Base-by-base conservation (phyloP, 352 stramenopile genomes). In the Phytopythium oedochilum region DNA sequence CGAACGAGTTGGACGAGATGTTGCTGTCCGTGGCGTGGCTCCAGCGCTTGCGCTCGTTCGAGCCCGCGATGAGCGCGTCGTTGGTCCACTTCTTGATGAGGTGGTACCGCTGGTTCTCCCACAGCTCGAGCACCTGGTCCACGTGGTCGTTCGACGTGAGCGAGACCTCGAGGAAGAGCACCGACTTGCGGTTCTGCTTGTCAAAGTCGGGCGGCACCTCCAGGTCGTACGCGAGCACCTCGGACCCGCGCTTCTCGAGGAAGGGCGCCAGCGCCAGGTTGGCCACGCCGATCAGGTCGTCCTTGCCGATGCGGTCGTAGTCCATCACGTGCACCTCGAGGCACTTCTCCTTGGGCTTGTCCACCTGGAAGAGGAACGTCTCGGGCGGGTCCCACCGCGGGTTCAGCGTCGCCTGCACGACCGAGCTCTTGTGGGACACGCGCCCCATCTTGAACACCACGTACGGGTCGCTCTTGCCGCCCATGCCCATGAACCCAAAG, bases 81-180 rank as follows among this genome's bases (percentile, higher is more conserved):
- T 64, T 78, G 15, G 73, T 89, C 80, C 82, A 94, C 43, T 86
- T 89, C 60, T 86, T 83, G 54, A 88, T 66, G 44, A 90, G 71
- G 54, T 87, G 71, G 63, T 80, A 92, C 20, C 79, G 77, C 61
- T 94, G 78, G 66, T 92, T 89, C 68, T 94, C 82, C 82, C 83
- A 94, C 20, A 92, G 71, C 63, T 92, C 82, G 7, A 94, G 68
- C 20, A 87, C 67, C 53, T 80, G 64, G 55, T 89, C 81, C 20
- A 84, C 73, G 28, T 57, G 62, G 36, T 83, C 75, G 23, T 75
- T 73, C 4, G 68, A 66, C 34, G 55, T 74, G 39, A 82, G 51
- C 50, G 72, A 75, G 49, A 89, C 68, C 63, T 88, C 79, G 18
- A 89, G 64, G 29, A 79, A 82, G 25, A 89, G 53, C 39, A 72